Evolutionary conservation across 2,329 filamentous ascomycete species (phyloP), one percentile per base, ranked within the genome.

Genomic region (Albophoma yamanashiensis): DNA sequence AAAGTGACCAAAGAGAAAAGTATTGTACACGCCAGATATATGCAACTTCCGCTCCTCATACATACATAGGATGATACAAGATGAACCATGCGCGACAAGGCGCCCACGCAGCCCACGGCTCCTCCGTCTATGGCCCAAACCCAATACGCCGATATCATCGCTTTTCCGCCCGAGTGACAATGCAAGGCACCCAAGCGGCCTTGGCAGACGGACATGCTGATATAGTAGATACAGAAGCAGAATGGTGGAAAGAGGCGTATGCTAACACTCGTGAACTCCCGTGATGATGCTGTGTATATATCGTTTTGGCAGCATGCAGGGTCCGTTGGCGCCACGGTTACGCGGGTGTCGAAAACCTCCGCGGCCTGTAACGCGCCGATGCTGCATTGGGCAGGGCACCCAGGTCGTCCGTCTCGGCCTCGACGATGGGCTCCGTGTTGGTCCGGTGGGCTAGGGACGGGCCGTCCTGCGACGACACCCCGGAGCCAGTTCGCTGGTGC

Each of bases 401-500:
- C 36, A 72, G 59, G 25, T 68, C 65, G 31, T 67, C 67, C 25
- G 63, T 67, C 7, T 70, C 70, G 20, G 69, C 65, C 3, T 71
- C 69, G 12, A 55, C 59, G 9, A 60, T 60, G 7, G 70, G 69
- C 38, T 70, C 67, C 4, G 70, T 68, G 17, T 68, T 60, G 25
- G 60, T 62, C 57, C 58, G 60, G 40, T 63, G 61, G 11, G 59
- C 61, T 5, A 64, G 56, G 4, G 31, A 22, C 8, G 62, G 56
- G 14, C 57, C 42, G 3, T 42, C 59, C 1, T 65, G 63, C 9
- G 20, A 14, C 14, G 66, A 64, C 17, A 66, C 64, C 12, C 58
- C 65, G 7, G 73, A 74, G n/a, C 62, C 66, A 17, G 61, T 63
- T 27, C 70, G 67, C 50, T 66, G 68, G 55, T 69, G 69, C 2